These are phyloP conservation scores for Dysphania ambrosioides DNA, from an alignment of 148 eudicot species.

Conservation along the genomic window DNA sequence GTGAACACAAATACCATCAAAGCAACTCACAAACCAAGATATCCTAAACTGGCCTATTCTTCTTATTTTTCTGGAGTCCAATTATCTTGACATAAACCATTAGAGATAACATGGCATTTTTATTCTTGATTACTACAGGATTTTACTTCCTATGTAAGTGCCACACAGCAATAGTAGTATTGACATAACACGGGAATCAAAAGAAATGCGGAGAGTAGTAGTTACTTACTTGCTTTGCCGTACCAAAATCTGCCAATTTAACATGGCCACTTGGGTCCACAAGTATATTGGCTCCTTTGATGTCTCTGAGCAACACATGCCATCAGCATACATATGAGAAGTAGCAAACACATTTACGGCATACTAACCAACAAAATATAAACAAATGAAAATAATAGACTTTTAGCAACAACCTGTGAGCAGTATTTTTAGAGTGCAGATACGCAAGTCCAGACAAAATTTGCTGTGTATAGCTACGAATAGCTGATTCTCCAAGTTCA, in stretches of 20 bases:
- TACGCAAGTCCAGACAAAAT: conserved; percentile 59
- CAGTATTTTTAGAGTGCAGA: conserved; percentile 54
- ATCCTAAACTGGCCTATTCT: not conserved
- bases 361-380: not conserved
- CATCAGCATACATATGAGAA: conserved; percentile 8
- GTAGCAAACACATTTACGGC: not conserved
- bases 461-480: conserved; percentile 57
- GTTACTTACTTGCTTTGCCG: conserved; percentile 63
- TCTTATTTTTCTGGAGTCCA: not conserved
- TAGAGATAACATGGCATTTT: not conserved
- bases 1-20: not conserved
- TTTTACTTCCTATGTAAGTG: not conserved
- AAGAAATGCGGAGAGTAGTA: not conserved
- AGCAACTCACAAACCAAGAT: not conserved
- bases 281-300: conserved; percentile 74
- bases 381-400: not conserved
- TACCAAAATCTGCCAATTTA: conserved; percentile 72
- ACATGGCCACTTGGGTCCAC: conserved; percentile 62
- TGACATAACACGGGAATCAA: not conserved
- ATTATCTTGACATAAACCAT: not conserved
- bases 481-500: conserved; percentile 51
- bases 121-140: not conserved
- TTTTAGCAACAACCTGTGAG: conserved; percentile 45
- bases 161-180: not conserved
- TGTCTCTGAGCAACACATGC: conserved; percentile 45